A percentile compares a stretch with the other conserved stretches of the same genome.
phyloP scores from a whole-genome alignment of 768 basidiomycete genomes.

The Boletales sp. region DNA sequence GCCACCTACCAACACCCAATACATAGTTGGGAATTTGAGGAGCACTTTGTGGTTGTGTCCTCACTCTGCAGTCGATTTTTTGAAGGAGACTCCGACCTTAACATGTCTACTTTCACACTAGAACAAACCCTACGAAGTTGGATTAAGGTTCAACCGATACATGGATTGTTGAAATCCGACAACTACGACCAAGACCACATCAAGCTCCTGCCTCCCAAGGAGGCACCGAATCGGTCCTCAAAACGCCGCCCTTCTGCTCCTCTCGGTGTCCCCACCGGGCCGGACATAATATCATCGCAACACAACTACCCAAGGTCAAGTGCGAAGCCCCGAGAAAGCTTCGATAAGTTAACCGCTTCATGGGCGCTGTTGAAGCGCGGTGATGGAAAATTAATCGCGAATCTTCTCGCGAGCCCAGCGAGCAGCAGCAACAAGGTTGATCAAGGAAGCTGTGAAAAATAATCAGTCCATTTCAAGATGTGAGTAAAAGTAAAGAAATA shows the following conservation, averaged over 20 bases:
- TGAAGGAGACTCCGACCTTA: too few species aligned
- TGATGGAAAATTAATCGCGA: constrained; percentile 49
- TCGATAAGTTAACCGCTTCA: constrained; percentile 60
- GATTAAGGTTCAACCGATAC: constrained; percentile 15
- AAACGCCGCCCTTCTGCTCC: constrained; percentile 19
- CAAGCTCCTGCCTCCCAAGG: constrained; percentile 24
- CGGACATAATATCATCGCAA: constrained; percentile 28
- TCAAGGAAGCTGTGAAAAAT: constrained; percentile 54
- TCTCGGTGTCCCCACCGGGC: constrained; percentile 18
- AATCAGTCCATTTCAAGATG: constrained; percentile 4
- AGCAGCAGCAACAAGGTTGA: constrained; percentile 87
- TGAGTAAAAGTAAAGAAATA: constrained; percentile 17
- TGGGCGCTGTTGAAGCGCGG: constrained; percentile 93
- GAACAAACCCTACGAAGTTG: not conserved
- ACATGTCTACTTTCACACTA: too few species aligned
- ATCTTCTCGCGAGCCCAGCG: constrained; percentile 81
- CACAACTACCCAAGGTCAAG: constrained; percentile 57
- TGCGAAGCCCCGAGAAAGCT: constrained; percentile 32
- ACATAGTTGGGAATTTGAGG: too few species aligned
- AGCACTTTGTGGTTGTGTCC: too few species aligned
- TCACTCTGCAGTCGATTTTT: too few species aligned
- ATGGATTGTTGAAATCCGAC: constrained; percentile 83
- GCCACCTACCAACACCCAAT: too few species aligned
- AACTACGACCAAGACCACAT: constrained; percentile 40
- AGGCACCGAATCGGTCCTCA: constrained; percentile 24